Evolutionary conservation across 1,284 basidiomycete species (phyloP), one percentile per base, ranked within the genome.

Genomic region (Fomitopsis pinicola): DNA sequence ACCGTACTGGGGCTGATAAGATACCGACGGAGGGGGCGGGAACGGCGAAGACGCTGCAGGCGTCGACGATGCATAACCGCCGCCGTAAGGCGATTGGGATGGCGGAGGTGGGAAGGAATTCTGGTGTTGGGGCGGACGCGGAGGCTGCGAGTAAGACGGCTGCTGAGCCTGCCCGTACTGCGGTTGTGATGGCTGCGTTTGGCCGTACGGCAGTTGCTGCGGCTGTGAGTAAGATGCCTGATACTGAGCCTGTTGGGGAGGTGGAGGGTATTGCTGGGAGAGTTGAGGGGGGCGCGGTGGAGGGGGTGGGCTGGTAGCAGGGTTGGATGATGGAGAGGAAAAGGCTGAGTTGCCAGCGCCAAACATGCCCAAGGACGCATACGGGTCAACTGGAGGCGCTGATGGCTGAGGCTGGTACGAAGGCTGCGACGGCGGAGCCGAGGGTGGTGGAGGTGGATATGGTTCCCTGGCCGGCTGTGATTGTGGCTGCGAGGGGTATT

Each of bases 331-430:
- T 19, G 44, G 8, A 60, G 64, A 2, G 62, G 65, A 30, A 75
- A 60, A n/a, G 66, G 26, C 22, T 55, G 38, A 22, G 36, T 36
- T 50, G 45, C 30, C 42, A 10, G 33, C 63, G 19, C 72, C 72
- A 48, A 86, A 82, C 65, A 82, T 68, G 3, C 77, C 76, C 1
- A 87, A 73, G 57, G 68, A 76, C 0, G 82, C 82, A 61, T 87
- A 88, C 1, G 85, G 85, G 70, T 87, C 84, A 45, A 68, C 17
- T 5, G 75, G 67, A 0, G 77, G 72, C 33, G 68, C 66, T 1
- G 61, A 54, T 38, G 52, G 33, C 14, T 54, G 52, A 3, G 35
- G 28, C 10, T 40, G 33, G 28, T 54, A 38, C 12, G 52, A 69
- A 3, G 69, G 63, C 1, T 67, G 63, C 33, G 78, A 73, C n/a